Base-by-base conservation (phyloP, 352 stramenopile species). In the Thalassiosira hispida region DNA sequence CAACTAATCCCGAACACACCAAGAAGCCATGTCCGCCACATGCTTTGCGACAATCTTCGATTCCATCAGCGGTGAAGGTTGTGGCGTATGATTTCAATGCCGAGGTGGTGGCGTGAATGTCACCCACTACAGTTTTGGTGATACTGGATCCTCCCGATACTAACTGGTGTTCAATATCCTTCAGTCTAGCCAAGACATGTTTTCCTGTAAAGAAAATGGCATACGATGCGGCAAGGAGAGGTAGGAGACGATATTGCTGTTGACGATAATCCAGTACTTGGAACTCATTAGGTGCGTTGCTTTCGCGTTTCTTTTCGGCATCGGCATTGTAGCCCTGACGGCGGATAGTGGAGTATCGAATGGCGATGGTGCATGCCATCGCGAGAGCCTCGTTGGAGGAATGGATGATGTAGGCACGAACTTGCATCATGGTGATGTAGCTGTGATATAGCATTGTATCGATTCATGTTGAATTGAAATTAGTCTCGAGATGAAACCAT, bases 11-110 rank as follows among this genome's bases (percentile, higher is more conserved):
- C 42, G 91, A 98, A 69, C 93, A 95, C 9, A 92, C 76, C 51
- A 97, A 94, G 87, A 98, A 98, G 5, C 97, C 97, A 69, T 97
- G 96, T 44, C 97, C 97, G 16, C 97, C 97, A 84, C 96, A 98
- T 59, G 93, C 91, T 79, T 98, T 97, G 33, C 97, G 94, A 68
- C 95, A 98, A 65, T 94, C 86, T 77, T 98, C 97, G 62, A 99
- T 98, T 8, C 94, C 96, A 66, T 95, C 92, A 0, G 91, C 90
- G 3, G 96, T 92, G 67, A 98, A 92, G 78, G 93, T 96, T 11
- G 95, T 97, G 59, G 85, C 94, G 61, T 97, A 97, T 8, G 95
- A 97, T 88, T 98, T 99, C 55, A 98, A 90, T 3, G 95, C 94
- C 0, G 96, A 97, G 76, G 96, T 97, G 0, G 95, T 96, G 11